A percentile compares a stretch with the other conserved stretches of the same genome.
These are phyloP conservation scores for Skeletonema tropicum DNA, from an alignment of 108 stramenopile species.

Conservation along the genomic window DNA sequence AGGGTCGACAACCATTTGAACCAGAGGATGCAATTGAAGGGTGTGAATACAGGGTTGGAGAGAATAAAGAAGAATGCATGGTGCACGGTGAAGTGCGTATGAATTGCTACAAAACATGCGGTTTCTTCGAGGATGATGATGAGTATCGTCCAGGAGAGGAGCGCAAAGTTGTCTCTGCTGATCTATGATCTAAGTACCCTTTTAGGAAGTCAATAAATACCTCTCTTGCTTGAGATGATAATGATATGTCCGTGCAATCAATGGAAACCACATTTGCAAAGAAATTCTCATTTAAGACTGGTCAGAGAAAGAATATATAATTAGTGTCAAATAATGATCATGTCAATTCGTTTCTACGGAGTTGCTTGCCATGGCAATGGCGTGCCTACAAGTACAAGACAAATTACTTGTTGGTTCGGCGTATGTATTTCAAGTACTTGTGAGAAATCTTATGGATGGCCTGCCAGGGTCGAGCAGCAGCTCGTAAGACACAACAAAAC, in stretches of 20 bases:
- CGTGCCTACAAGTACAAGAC: background rate
- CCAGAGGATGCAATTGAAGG: background rate
- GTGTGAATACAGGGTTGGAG: conserved; percentile 3
- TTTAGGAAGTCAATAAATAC: background rate
- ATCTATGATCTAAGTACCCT: no score
- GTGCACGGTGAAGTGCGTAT: conserved; percentile 8
- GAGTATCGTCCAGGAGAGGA: conserved; percentile 1
- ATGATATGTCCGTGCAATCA: no score
- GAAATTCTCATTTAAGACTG: no score
- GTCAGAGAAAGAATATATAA: no score
- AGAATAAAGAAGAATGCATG: conserved; percentile 3
- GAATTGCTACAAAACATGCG: conserved; percentile 9
- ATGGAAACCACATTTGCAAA: no score
- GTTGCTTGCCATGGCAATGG: background rate
- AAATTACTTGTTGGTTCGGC: background rate
- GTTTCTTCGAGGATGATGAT: conserved; percentile 5
- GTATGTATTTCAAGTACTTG: background rate
- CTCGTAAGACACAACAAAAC: no score
- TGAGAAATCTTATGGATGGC: background rate
- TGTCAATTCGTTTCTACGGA: no score
- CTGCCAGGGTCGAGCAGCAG: conserved; percentile 8
- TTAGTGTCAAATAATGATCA: no score
- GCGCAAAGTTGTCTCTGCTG: background rate
- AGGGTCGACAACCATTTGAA: conserved; percentile 7
- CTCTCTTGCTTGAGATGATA: no score